Percentiles rank a stretch among this genome's conserved stretches.
Evolutionary conservation across 2,329 filamentous ascomycete species (phyloP).

Genomic region (Amphichorda felina): DNA sequence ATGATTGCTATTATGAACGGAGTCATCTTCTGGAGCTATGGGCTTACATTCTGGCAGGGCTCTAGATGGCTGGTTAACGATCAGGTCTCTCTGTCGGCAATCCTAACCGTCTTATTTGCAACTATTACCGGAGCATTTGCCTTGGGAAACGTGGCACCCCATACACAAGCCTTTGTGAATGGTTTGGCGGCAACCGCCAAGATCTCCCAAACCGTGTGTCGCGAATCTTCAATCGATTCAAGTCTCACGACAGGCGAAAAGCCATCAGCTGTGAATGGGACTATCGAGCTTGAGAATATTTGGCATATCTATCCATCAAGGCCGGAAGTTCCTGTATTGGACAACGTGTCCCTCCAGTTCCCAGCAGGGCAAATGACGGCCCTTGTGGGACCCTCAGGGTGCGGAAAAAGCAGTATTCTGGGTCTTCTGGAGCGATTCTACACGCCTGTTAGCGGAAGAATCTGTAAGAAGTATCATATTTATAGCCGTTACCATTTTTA

Average conservation of each 20-base stretch:
- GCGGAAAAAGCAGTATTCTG: constrained; percentile 89
- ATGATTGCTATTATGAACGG: constrained; percentile 81
- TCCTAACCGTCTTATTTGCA: too few species aligned
- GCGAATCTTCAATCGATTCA: constrained; percentile 70
- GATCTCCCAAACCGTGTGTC: constrained; percentile 90
- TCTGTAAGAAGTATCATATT: too few species aligned
- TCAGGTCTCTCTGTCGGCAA: constrained; percentile 36
- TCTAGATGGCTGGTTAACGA: constrained; percentile 59
- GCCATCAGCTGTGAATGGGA: too few species aligned
- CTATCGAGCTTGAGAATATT: constrained; percentile 68
- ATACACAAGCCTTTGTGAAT: constrained; percentile 76
- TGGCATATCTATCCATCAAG: constrained; percentile 93
- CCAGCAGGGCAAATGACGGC: constrained; percentile 89
- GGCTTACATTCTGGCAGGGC: constrained; percentile 81
- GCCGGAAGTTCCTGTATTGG: constrained; percentile 81
- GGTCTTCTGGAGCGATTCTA: constrained; percentile 93
- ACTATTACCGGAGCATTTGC: too few species aligned
- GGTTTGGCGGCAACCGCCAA: constrained; percentile 77
- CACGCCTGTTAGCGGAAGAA: constrained; percentile 67
- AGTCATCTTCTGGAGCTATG: constrained; percentile 78
- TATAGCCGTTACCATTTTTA: too few species aligned
- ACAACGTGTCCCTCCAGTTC: constrained; percentile 66
- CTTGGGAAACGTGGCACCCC: constrained; percentile 71
- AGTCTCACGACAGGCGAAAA: constrained; percentile 39
- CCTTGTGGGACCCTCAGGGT: constrained; percentile 86